Evolutionary conservation across 2,329 filamentous ascomycete species (phyloP).

Genomic region (Hirsutella thompsonii): DNA sequence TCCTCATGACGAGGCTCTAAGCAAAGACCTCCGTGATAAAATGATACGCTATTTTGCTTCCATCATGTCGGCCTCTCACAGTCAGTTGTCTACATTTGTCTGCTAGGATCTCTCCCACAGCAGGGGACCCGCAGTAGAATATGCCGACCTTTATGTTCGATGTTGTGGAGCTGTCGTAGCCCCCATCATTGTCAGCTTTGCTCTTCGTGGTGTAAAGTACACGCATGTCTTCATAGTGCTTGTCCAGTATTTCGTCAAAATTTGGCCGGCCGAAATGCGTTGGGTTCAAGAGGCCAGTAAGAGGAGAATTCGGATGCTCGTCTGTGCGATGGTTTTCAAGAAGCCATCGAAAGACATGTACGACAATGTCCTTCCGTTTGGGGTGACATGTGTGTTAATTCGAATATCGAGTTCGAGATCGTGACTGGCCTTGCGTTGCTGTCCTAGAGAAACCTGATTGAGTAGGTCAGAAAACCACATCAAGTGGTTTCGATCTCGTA

Average conservation of each 20-base stretch:
- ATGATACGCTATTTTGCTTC: slow-evolving; percentile 38
- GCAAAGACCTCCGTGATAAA: slow-evolving; percentile 48
- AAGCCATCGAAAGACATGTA: slow-evolving; percentile 42
- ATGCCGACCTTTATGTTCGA: slow-evolving; percentile 33
- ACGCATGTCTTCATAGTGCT: slow-evolving; percentile 40
- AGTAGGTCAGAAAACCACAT: slow-evolving; percentile 45
- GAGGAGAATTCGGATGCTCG: slow-evolving; percentile 34
- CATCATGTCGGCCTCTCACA: slow-evolving; percentile 35
- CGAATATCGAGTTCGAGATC: slow-evolving; percentile 35
- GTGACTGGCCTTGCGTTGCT: slow-evolving; percentile 23
- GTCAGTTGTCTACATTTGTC: slow-evolving; percentile 39
- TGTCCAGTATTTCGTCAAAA: slow-evolving; percentile 35
- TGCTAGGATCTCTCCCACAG: slow-evolving; percentile 41
- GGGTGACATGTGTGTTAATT: slow-evolving; percentile 43
- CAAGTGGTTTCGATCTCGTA: slow-evolving; percentile 41
- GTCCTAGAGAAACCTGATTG: slow-evolving; percentile 30
- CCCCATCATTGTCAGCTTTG: background rate
- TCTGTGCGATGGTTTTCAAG: slow-evolving; percentile 42
- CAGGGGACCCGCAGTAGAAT: slow-evolving; percentile 42
- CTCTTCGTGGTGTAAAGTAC: slow-evolving; percentile 14
- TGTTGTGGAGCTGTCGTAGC: background rate
- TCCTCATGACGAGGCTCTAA: too few species aligned
- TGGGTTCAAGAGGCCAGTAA: slow-evolving; percentile 39
- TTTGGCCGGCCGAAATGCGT: slow-evolving; percentile 43
- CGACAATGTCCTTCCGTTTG: slow-evolving; percentile 37